Evolutionary conservation across 371 early-diverging fungal genomes (phyloP), one percentile per base, ranked within the genome.

Genomic region (Syncephalis fuscata): DNA sequence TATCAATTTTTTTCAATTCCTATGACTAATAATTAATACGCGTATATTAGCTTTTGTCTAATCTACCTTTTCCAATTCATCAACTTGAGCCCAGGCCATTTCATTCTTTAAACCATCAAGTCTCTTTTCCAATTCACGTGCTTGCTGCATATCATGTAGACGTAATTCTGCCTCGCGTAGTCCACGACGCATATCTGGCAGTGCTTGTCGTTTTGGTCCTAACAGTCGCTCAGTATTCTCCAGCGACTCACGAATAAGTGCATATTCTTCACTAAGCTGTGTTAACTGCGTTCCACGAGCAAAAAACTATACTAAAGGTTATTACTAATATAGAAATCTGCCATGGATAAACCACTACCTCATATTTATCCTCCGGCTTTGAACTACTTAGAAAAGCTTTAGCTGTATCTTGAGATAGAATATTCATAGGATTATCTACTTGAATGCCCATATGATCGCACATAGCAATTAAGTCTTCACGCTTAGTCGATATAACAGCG

Each of bases 341-440:
- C 7, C 32, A 27, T 26, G 36, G 10, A 23, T 50, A 15, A n/a
- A 11, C 11, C 32, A 25, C 26, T 57, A 75, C 76, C 54, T 70
- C 71, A 62, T 92, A 94, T 59, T 88, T 88, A 39, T 90, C 88
- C 45, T 81, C 70, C 1, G 82, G 56, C 2, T 85, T 74, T 48
- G 85, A 81, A 32, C 81, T 76, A 32, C 77, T 77, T 16, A 97
- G 63, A 51, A 95, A 96, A 61, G 80, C 78, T 27, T 87, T 73
- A 2, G 98, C 93, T 9, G 82, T 76, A 44, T 96, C 98, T 54
- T 97, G 98, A 1, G 82, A 82, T 14, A 97, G 74, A 17, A 93
- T 74, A 45, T 80, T 83, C 59, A 97, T 63, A 4, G 97, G 95
- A 51, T 95, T 96, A 57, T 88, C 88, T 23, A 90, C 77, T 56